Percentiles rank a stretch among this genome's conserved stretches.
Conservation (phyloP, 75 land plant species). For the Cunninghamia lanceolata region DNA sequence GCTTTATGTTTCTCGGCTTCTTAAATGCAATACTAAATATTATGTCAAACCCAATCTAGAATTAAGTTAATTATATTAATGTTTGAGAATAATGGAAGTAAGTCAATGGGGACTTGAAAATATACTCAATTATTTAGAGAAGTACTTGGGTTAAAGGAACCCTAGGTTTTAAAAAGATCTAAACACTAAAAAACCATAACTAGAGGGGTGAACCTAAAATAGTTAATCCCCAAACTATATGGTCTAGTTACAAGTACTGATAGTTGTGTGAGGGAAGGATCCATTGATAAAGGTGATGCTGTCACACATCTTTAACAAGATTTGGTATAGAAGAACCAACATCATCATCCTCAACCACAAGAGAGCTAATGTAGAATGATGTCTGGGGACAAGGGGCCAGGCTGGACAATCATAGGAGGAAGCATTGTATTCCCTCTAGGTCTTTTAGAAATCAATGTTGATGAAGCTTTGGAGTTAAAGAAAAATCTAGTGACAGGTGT, state of each 20-base stretch:
- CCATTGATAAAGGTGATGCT: neutral
- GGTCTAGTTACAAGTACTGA: neutral
- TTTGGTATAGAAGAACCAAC: neutral
- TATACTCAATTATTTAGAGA: too few relatives aligned
- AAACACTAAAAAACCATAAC: too few relatives aligned
- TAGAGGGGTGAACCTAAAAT: neutral
- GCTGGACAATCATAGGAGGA: neutral
- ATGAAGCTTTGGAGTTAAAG: neutral
- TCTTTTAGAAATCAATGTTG: neutral
- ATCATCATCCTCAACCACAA: neutral
- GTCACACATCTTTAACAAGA: neutral
- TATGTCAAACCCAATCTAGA: neutral
- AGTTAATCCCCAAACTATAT: neutral
- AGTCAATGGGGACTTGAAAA: neutral
- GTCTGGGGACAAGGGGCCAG: neutral
- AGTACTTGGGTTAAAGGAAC: too few relatives aligned
- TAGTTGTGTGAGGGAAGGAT: neutral
- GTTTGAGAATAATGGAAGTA: neutral
- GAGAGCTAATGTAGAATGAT: neutral
- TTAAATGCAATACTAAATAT: neutral
- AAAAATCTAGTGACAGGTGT: neutral
- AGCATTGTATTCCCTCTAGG: neutral
- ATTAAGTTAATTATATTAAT: neutral
- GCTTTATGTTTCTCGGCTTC: neutral
- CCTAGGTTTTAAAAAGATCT: too few relatives aligned